Conservation (phyloP, 768 basidiomycete genomes). For the Mrakia frigida region DNA sequence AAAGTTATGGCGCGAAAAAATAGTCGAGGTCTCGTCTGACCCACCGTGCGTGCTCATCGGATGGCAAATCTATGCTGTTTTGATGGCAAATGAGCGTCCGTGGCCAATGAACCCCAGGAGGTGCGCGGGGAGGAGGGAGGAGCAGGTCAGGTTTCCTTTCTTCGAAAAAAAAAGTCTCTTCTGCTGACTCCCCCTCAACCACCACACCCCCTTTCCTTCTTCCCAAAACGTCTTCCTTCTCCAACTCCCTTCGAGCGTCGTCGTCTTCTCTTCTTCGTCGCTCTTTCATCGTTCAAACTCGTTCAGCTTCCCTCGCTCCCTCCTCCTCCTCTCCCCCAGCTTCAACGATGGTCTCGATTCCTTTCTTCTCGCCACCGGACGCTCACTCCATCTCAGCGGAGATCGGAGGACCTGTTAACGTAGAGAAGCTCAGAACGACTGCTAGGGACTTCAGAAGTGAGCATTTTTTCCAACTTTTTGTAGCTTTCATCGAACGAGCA, state of each 20-base stretch:
- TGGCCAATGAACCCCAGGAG: background rate
- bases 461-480: constrained; percentile 26
- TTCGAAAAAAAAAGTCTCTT: background rate
- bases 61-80: background rate
- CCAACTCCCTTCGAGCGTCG: background rate
- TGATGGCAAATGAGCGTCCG: background rate
- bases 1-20: too few species aligned
- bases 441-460: constrained; percentile 44
- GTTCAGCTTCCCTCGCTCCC: too few species aligned
- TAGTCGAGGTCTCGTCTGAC: too few species aligned
- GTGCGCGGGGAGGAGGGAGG: background rate
- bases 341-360: background rate
- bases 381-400: constrained; percentile 37
- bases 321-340: background rate
- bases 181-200: background rate
- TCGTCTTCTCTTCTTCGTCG: background rate
- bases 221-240: background rate
- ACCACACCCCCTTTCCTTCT: background rate
- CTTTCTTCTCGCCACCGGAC: background rate
- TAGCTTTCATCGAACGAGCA: background rate
- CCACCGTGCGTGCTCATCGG: too few species aligned
- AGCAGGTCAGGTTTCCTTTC: background rate
- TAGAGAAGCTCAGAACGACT: constrained; percentile 37
- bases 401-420: constrained; percentile 43
- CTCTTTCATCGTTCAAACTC: background rate